Evolutionary conservation across 345 rosid genomes (phyloP).

Genomic region (Euphorbia pulcherrima): DNA sequence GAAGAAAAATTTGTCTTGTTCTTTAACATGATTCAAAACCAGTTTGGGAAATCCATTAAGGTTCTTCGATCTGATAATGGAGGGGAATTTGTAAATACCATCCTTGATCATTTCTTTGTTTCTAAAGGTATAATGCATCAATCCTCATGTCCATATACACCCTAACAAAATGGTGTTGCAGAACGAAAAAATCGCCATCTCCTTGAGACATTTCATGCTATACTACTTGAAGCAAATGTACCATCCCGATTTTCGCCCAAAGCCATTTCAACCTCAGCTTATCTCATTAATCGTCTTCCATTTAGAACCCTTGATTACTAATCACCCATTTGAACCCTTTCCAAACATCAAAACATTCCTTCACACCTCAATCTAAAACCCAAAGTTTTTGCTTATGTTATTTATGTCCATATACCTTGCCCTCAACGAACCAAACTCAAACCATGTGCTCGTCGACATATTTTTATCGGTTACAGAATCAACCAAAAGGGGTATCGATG

Average conservation of each 20-base stretch:
- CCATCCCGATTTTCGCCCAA: not conserved
- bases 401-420: not conserved
- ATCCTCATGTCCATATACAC: not conserved
- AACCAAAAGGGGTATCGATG: too few relatives aligned
- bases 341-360: not conserved
- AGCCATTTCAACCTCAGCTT: not conserved
- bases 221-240: not conserved
- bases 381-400: not conserved
- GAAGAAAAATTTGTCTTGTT: not conserved
- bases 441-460: not conserved
- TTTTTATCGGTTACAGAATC: not conserved
- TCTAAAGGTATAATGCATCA: not conserved
- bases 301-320: too few relatives aligned
- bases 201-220: not conserved
- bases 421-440: not conserved
- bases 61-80: too few relatives aligned
- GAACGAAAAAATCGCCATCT: not conserved
- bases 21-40: not conserved
- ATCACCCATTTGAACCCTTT: not conserved
- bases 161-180: not conserved
- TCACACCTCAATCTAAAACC: not conserved
- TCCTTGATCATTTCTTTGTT: too few relatives aligned
- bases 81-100: too few relatives aligned
- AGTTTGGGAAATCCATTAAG: not conserved
- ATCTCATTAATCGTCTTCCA: too few relatives aligned